Base-by-base conservation (phyloP, 2,329 filamentous ascomycete genomes). In the Sclerotinia nivalis region DNA sequence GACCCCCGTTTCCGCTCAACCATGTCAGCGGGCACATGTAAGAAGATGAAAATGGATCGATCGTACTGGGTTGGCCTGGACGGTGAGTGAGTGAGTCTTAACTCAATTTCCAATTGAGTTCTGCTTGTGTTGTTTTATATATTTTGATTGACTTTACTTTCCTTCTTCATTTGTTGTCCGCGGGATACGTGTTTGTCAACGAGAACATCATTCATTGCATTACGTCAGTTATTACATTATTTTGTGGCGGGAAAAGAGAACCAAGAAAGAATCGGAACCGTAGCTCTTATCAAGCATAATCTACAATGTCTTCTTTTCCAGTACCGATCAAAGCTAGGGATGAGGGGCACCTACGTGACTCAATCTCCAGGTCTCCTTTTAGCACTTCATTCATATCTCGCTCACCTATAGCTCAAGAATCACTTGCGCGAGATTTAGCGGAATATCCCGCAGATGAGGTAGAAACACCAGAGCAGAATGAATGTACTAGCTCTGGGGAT, bases 381-480 rank as follows among this genome's bases (percentile, higher is more conserved):
- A 76, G 80, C 67, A 77, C 77, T 50, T 84, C 83, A 8, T 88
- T 88, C 78, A 81, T 82, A 37, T 84, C 87, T 31, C 82, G 83
- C 40, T 90, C 90, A n/a, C 89, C 89, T 31, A 83, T 91, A 61
- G 90, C 88, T 0, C 87, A 91, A 72, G 86, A 87, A 43, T 86
- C 87, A 47, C 83, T 93, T 70, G 88, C 88, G 9, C 84, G 87
- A 50, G 90, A 93, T 77, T 81, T 92, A 10, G 89, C 88, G 49
- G 86, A 87, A 65, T 90, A 87, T 71, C 84, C 86, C 5, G 87
- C 89, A 47, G 84, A 87, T 66, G 86, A 87, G 52, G 81, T 80
- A 66, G 78, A 82, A 64, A 77, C 77, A 37, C 79, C 80, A 18
- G 79, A 80, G 6, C 78, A 79, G 7, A 80, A 83, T 58, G 81